Base-by-base conservation (phyloP, 169 alveolate species). In the Babesia bigemina region DNA sequence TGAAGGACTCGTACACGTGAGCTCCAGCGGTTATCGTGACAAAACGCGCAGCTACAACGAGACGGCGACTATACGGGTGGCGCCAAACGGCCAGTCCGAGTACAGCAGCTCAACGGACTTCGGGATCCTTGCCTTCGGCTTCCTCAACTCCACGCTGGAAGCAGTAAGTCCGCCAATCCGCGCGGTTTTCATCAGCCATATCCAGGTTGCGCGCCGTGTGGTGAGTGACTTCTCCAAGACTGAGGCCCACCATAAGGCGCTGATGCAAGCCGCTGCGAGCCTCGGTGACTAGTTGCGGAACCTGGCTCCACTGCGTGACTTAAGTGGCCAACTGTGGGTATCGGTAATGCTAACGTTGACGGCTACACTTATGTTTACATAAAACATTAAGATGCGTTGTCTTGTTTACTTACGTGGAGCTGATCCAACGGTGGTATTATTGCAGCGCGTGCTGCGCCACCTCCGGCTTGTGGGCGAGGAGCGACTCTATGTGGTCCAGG, bases 401-500 rank as follows among this genome's bases (percentile, higher is more conserved):
- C 2, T 33, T 2, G 39, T 33, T 33, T 6, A 4, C 6, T 6
- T 4, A 33, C 39, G 6, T 33, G 10, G 39, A 33, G 6, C 39
- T 4, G 39, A 33, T 33, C 10, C 39, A 33, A 33, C 39, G 2
- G 39, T 33, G 39, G 39, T 33, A 2, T 62, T 11, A 49, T 26
- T 45, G n/a, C 61, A 65, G 26, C 22, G 74, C 74, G 61, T 24
- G 61, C 24, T 65, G 74, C 14, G 74, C 74, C n/a, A 65, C 74
- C 0, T 60, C 62, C 10, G 74, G 74, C 36, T 59, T 72, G 28
- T 72, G 82, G 60, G 62, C 48, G 26, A 60, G 73, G 22, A 62
- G 42, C 19, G 24, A 33, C 67, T 86, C 92, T 22, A 86, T 33
- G 63, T 79, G 59, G 33, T 86, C 92, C 10, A 89, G 70, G 39